Evolutionary conservation across 768 basidiomycete species (phyloP), one percentile per base, ranked within the genome.

Genomic region (Cystofilobasidium capitatum): DNA sequence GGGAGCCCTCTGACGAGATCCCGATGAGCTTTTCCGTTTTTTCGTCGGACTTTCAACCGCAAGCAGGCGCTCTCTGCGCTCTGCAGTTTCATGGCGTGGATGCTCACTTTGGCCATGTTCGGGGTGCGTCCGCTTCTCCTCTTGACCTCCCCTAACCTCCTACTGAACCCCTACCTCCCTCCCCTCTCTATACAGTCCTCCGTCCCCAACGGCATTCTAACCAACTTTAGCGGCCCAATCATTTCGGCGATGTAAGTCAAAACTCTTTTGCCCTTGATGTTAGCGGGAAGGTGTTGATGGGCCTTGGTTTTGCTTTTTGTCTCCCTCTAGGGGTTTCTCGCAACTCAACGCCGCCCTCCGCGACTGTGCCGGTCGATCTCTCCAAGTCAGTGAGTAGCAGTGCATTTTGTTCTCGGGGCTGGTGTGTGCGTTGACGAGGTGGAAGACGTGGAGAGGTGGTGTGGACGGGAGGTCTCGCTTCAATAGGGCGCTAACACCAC

Each of bases 171-270:
- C n/a, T 22, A 33, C 24, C 17, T 8, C 40, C 0, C 10, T 24
- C 17, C n/a, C 31, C 60, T 24, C 14, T 42, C 33, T n/a, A n/a
- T n/a, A 58, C 40, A 69, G 26, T 71, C 72, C 14, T 72, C 71
- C 8, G 73, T 78, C 6, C 76, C 77, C 51, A 78, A 77, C 71
- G 77, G 77, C 58, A 74, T 78, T 39, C 69, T 78, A 12, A 76
- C 76, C 72, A 76, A 76, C 72, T 78, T 77, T 62, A 72, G 71
- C 33, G 75, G 75, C 1, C 73, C 75, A 16, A 76, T 77, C 72
- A 78, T 78, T 71, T 76, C 72, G 55, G 69, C 33, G 6, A 22
- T 42, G 31, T 35, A n/a, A 24, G 16, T 33, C 12, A 20, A 20
- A 39, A 7, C 9, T 16, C 12, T 44, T n/a, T 10, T 24, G 13